phyloP scores from a whole-genome alignment of 495 filamentous ascomycete species.

The Entonaema liquescens region DNA sequence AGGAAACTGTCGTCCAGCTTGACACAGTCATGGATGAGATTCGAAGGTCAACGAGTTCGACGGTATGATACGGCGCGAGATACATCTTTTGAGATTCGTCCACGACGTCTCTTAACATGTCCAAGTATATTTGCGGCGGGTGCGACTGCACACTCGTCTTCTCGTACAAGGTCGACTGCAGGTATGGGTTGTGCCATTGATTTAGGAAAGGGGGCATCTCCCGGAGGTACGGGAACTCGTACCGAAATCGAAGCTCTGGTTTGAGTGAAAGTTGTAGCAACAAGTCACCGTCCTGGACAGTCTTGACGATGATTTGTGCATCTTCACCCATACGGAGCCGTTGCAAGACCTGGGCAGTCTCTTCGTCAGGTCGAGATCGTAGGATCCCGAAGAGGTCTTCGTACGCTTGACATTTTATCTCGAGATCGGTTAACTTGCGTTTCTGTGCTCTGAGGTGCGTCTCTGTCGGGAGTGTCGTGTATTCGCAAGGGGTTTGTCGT shows the following conservation, averaged over 20 bases:
- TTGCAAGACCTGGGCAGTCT: conserved; percentile 20
- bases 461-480: conserved; percentile 38
- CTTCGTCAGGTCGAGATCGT: conserved; percentile 32
- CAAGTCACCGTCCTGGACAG: conserved; percentile 50
- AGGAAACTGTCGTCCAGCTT: conserved; percentile 33
- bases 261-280: conserved; percentile 48
- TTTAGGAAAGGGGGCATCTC: conserved; percentile 49
- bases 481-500: conserved; percentile 37
- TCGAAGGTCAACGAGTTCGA: conserved; percentile 34
- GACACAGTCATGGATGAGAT: conserved; percentile 30
- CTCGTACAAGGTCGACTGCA: conserved; percentile 37
- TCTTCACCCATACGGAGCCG: conserved; percentile 32
- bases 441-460: conserved; percentile 36
- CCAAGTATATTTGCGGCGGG: background rate
- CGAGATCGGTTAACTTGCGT: conserved; percentile 34
- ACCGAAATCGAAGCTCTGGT: conserved; percentile 50
- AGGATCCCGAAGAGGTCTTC: conserved; percentile 30
- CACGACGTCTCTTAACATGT: background rate
- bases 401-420: conserved; percentile 36
- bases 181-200: conserved; percentile 45
- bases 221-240: conserved; percentile 51
- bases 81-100: conserved; percentile 33
- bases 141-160: conserved; percentile 29
- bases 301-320: conserved; percentile 41
- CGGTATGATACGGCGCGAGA: conserved; percentile 36